Base-by-base conservation (phyloP, 1,284 basidiomycete species). In the Chiua sp. region DNA sequence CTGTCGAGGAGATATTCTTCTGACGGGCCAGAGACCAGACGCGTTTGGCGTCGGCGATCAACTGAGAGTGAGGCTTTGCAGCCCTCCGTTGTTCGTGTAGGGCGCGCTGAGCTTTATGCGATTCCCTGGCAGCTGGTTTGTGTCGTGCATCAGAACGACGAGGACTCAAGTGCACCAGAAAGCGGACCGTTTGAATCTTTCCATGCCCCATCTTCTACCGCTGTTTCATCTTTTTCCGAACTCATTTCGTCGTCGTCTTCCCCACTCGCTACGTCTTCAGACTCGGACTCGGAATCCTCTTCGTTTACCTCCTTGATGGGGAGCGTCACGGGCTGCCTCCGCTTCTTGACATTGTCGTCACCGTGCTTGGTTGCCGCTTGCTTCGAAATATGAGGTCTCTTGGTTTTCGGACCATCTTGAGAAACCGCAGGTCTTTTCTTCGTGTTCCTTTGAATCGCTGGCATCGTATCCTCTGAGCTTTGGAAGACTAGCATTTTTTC, bases 1-100 rank as follows among this genome's bases (percentile, higher is more conserved):
- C 90, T n/a, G 83, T 75, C 53, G 87, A 80, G 2, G 86, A 76
- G 53, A 93, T 82, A 58, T 88, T 87, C 72, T 91, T 90, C 75
- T 90, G 84, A 57, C 89, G 84, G 1, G 91, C 92, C 22, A 86
- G 82, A n/a, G 90, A 86, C 94, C 94, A 96, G 20, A 92, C 78
- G 3, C 83, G 82, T 71, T 94, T 96, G 42, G 93, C 92, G 51
- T 90, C 83, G 4, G 79, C 75, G 23, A 96, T 83, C 2, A 94
- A 77, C 44, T 83, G 80, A 1, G 91, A 91, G 71, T 96, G 88
- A 0, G 93, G 90, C 70, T 94, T 92, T 2, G 89, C 82, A 1
- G 91, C 91, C 51, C 81, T 82, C 15, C 91, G 84, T 68, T 91
- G 86, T 28, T 85, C 83, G 16, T 83, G 81, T 0, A 92, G 72